Evolutionary conservation across 2,329 filamentous ascomycete species (phyloP).

Genomic region (Fusarium scirpi): DNA sequence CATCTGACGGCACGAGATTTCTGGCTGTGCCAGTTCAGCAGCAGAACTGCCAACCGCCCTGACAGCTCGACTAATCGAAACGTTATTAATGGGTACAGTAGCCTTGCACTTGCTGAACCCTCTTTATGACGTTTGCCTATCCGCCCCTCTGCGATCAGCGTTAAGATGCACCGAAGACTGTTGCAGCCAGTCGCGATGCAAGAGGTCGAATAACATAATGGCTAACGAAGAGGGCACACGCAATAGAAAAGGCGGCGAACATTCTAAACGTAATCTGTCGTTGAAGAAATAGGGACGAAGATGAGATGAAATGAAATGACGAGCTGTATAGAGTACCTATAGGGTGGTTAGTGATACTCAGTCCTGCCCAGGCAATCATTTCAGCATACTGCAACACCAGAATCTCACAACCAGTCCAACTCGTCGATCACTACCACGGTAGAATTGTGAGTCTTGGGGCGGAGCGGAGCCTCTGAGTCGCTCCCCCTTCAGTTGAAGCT

Average conservation of each 20-base stretch:
- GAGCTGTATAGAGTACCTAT: background rate
- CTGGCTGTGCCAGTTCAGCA: background rate
- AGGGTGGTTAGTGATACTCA: background rate
- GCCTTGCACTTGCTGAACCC: background rate
- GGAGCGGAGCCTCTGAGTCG: slow-evolving; percentile 41
- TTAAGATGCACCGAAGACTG: slow-evolving; percentile 3
- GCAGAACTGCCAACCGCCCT: background rate
- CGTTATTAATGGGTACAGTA: slow-evolving; percentile 2
- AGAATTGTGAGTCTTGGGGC: slow-evolving; percentile 26
- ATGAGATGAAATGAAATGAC: background rate
- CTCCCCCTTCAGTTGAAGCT: slow-evolving; percentile 20
- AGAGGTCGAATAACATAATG: slow-evolving; percentile 5
- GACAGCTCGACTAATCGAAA: slow-evolving; percentile 5
- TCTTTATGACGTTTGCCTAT: slow-evolving; percentile 12
- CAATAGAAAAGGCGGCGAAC: background rate
- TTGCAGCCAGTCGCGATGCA: background rate
- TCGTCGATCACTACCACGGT: slow-evolving; percentile 9
- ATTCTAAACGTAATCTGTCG: background rate
- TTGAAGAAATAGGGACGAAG: background rate
- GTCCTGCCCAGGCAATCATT: background rate
- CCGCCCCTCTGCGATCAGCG: slow-evolving; percentile 12
- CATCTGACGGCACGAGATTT: background rate
- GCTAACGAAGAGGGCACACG: background rate
- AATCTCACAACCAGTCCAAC: background rate
- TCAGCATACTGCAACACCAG: background rate